Conservation (phyloP, 257 asterid genomes). For the Lycium ferocissimum region DNA sequence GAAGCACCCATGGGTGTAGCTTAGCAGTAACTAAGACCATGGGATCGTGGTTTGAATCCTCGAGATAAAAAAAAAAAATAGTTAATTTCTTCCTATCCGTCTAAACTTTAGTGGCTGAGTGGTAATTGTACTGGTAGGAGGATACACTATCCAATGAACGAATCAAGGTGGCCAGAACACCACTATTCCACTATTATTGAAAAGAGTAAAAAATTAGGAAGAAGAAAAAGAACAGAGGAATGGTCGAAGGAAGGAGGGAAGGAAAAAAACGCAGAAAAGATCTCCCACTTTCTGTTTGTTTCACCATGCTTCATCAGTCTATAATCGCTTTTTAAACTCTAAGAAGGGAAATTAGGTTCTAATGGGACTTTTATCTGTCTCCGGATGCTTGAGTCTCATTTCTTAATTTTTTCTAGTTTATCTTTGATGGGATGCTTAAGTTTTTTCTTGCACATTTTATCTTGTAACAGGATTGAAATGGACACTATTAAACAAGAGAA, state of each 20-base stretch:
- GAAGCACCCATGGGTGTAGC: neutral
- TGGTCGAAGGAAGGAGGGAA: neutral
- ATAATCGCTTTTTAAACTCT: neutral
- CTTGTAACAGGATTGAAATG: constrained; percentile 58
- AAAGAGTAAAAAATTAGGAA: neutral
- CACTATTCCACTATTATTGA: neutral
- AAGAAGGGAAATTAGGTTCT: constrained; percentile 8
- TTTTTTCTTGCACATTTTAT: constrained; percentile 28
- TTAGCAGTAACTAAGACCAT: neutral
- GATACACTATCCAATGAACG: neutral
- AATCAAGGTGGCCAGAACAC: neutral
- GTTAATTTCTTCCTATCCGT: too few species aligned
- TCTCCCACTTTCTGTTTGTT: neutral
- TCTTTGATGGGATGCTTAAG: neutral
- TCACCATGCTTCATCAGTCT: neutral
- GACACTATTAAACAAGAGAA: constrained; percentile 57
- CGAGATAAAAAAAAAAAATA: too few species aligned
- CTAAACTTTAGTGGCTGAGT: too few species aligned
- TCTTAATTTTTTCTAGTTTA: neutral
- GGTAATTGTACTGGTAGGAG: too few species aligned
- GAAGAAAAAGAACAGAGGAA: neutral
- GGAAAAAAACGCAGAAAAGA: too few species aligned
- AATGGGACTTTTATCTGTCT: neutral
- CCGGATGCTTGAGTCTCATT: neutral
- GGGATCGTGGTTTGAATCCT: too few species aligned